Evolutionary conservation across 75 land plant genomes (phyloP), one percentile per base, ranked within the genome.

Genomic region (Isoetes taiwanensis): DNA sequence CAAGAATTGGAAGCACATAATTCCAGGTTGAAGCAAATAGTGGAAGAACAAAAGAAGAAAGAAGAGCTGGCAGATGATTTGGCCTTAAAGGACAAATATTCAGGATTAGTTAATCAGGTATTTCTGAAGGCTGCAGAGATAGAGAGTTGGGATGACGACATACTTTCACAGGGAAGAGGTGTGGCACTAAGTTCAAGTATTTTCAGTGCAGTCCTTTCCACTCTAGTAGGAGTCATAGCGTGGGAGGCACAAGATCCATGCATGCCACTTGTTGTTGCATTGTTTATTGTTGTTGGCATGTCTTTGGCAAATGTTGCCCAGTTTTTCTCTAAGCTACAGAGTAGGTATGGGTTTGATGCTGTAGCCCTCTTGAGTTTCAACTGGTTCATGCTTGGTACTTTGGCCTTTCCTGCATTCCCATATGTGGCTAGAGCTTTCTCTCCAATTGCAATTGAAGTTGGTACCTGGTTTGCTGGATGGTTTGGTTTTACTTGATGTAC

Each of bases 221-320:
- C 82, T 42, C 53, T 85, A 37, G 95, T 88, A 23, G 95, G 78
- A 11, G 55, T 79, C 52, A 72, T 81, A 19, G 55, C 80, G 24
- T 85, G 80, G 85, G 78, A 84, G 54, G 90, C 95, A 19, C 52
- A 85, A 57, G 80, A 88, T 43, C 80, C 85, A 28, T 85, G 90
- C 59, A 66, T 66, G 63, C 90, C 86, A 5, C 72, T 88, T 24
- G 76, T 85, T 28, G 43, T 68, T 23, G 90, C 90, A 1, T 71
- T 88, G 21, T 79, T 81, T 40, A 61, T 61, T 2, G 95, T 88
- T 28, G 90, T 85, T 3, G 74, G 80, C 53, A 71, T 88, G 66
- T 88, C 95, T 17, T 30, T 88, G 43, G 61, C 65, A 26, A 81
- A 79, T 55, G 95, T 88, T 4, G 67, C 81, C 2, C 69, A 71